Percentiles rank a stretch among this genome's conserved stretches.
These are phyloP conservation scores for Rhipidocladum racemiflorum DNA, from an alignment of 176 grass and related monocot genomes.

Conservation along the genomic window DNA sequence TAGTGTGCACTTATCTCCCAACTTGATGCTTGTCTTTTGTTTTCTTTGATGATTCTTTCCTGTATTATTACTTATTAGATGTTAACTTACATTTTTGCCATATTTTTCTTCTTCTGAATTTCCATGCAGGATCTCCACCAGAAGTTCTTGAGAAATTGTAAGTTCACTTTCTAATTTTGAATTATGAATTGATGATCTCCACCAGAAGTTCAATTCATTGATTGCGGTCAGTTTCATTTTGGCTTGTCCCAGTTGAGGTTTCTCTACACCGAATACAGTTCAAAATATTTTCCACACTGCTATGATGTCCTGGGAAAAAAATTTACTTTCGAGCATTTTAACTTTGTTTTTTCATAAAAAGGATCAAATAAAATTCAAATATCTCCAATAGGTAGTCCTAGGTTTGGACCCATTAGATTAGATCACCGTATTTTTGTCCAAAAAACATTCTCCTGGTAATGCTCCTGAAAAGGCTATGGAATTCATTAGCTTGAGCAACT, in stretches of 20 bases:
- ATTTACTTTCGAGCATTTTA: not conserved
- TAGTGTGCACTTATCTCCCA: slow-evolving; percentile 33
- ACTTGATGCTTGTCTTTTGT: slow-evolving; percentile 14
- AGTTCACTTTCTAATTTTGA: slow-evolving; percentile 39
- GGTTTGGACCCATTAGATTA: not conserved
- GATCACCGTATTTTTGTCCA: not conserved
- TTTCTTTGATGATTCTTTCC: slow-evolving; percentile 17
- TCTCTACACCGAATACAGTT: not conserved
- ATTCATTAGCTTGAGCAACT: slow-evolving; percentile 13
- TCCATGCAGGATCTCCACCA: slow-evolving; percentile 76
- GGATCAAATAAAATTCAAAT: not conserved
- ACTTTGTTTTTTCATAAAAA: not conserved
- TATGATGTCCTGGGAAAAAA: not conserved
- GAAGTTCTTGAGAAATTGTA: slow-evolving; percentile 64
- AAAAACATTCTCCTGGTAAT: not conserved
- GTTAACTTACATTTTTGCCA: slow-evolving; percentile 21
- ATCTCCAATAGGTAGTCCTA: not conserved
- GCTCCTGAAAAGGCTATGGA: not conserved
- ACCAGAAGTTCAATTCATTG: not conserved
- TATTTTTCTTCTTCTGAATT: slow-evolving; percentile 7
- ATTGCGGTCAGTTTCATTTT: slow-evolving; percentile 9
- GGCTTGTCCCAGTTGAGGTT: not conserved
- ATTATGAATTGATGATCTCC: slow-evolving; percentile 10
- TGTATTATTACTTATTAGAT: slow-evolving; percentile 13
- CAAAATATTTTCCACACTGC: not conserved